Base-by-base conservation (phyloP, 768 basidiomycete genomes). In the Auriscalpium microsporum region DNA sequence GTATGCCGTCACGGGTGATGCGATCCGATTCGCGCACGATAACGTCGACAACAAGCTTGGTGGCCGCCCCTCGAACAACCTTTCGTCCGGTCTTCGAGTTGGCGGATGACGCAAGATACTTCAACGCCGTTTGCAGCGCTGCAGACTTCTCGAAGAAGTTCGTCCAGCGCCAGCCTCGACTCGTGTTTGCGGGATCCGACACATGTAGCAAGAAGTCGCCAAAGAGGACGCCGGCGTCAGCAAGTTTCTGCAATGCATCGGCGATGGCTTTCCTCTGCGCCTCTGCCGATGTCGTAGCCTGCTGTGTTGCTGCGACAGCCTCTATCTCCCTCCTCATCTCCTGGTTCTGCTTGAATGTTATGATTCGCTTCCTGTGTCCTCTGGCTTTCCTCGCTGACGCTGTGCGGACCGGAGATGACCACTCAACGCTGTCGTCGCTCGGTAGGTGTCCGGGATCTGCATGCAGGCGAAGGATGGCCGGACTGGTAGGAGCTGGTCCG, bases 61-160 rank as follows among this genome's bases (percentile, higher is more conserved):
- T 46, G 0, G 67, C 64, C 71, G 69, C 71, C 0, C 56, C 44
- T 10, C 53, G 54, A 1, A 69, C 60, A 35, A 63, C 51, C 1
- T 51, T 17, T 1, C 57, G 50, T 3, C 49, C 67, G 0, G 53
- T 58, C 1, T 48, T 13, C 35, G 59, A 66, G 44, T 65, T 68
- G 5, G 45, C 28, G 3, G 57, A 54, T 0, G 65, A 65, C 1
- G 51, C 54, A 68, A 69, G 72, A 53, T 61, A 62, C 38, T 68
- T 53, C 2, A 74, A 57, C 3, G 72, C 59, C 23, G 50, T 10
- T 1, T 36, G 13, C 4, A 62, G 55, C 1, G 23, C 19, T 0
- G 10, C 10, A 1, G 14, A 14, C 2, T 19, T 1, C 11, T 13
- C 40, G 38, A 71, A 70, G 45, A 72, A 67, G 4, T 67, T 58